These are phyloP conservation scores for Aspergillus hortae DNA, from an alignment of 2,329 filamentous ascomycete genomes.

Conservation along the genomic window DNA sequence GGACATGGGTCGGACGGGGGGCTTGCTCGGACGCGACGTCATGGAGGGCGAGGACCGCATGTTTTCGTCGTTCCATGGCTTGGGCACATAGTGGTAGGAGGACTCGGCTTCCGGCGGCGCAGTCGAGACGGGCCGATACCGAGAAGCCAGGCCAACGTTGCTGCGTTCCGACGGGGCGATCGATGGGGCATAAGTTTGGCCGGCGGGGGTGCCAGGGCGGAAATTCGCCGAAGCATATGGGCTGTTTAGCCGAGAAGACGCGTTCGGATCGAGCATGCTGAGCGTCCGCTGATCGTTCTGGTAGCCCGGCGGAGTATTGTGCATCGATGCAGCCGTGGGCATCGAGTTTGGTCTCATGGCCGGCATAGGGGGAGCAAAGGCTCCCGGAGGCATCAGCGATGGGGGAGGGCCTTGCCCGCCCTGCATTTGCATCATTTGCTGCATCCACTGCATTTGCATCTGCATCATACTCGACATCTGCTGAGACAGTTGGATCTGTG, in stretches of 20 bases:
- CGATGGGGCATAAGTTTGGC: slow-evolving; percentile 69
- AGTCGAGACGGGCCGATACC: slow-evolving; percentile 85
- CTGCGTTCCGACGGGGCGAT: slow-evolving; percentile 95
- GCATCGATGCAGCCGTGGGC: slow-evolving; percentile 28
- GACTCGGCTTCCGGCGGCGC: slow-evolving; percentile 40
- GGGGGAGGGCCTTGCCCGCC: slow-evolving; percentile 34
- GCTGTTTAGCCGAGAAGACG: slow-evolving; percentile 35
- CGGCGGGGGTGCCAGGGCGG: slow-evolving; percentile 22
- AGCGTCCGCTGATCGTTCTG: slow-evolving; percentile 59
- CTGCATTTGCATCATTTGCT: slow-evolving; percentile 64
- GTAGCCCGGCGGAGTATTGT: slow-evolving; percentile 13
- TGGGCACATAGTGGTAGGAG: slow-evolving; percentile 31
- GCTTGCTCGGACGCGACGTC: slow-evolving; percentile 22
- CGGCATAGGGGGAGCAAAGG: slow-evolving; percentile 24
- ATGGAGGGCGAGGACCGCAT: slow-evolving; percentile 21
- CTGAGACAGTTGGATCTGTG: slow-evolving; percentile 74
- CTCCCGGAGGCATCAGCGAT: slow-evolving; percentile 28
- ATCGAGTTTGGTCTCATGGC: slow-evolving; percentile 49
- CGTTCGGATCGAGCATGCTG: slow-evolving; percentile 74
- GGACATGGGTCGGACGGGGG: slow-evolving; percentile 29
- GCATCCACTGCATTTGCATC: slow-evolving; percentile 94
- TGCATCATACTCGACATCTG: slow-evolving; percentile 87
- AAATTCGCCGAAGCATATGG: slow-evolving; percentile 27
- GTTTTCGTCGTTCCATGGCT: slow-evolving; percentile 37
- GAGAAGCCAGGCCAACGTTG: slow-evolving; percentile 82